A percentile compares a stretch with the other conserved stretches of the same genome.
Evolutionary conservation across 2,329 filamentous ascomycete genomes (phyloP).

Genomic region (Cladosporium austrohemisphaericum): DNA sequence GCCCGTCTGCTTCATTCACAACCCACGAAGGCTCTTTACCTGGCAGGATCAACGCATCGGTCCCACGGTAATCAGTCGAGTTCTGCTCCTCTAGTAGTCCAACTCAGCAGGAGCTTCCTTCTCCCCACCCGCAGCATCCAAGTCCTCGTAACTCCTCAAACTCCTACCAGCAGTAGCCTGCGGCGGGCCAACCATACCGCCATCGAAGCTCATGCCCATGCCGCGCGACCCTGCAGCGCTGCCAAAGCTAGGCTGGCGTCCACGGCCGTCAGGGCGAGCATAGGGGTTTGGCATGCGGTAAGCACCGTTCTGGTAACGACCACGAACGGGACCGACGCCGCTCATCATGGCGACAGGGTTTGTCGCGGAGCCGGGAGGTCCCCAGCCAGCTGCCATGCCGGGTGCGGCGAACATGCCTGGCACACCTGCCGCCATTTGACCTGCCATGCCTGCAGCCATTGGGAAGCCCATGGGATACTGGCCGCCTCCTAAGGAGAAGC

Average conservation of each 20-base stretch:
- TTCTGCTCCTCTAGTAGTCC: conserved; percentile 65
- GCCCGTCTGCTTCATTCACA: too few relatives aligned
- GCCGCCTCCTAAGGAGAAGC: conserved; percentile 75
- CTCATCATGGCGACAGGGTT: conserved; percentile 29
- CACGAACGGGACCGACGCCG: conserved; percentile 42
- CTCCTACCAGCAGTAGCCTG: conserved; percentile 91
- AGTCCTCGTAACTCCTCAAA: conserved; percentile 93
- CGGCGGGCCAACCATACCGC: conserved; percentile 69
- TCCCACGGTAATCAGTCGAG: too few relatives aligned
- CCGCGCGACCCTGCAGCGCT: conserved; percentile 16
- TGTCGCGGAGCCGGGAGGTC: conserved; percentile 50
- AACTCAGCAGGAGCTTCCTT: conserved; percentile 69
- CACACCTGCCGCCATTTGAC: conserved; percentile 26
- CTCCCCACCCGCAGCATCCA: conserved; percentile 64
- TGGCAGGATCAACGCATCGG: too few relatives aligned
- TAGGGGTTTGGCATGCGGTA: conserved; percentile 30
- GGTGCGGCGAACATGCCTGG: conserved; percentile 41
- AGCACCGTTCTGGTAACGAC: conserved; percentile 33
- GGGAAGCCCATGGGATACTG: conserved; percentile 44
- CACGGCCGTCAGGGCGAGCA: conserved; percentile 24
- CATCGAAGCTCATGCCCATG: conserved; percentile 10
- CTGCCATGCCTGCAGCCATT: conserved; percentile 39
- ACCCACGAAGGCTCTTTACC: too few relatives aligned
- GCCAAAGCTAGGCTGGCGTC: conserved; percentile 16
- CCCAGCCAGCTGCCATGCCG: conserved; percentile 52